Base-by-base conservation (phyloP, 2,329 filamentous ascomycete genomes). In the Macrophomina pseudophaseolina region DNA sequence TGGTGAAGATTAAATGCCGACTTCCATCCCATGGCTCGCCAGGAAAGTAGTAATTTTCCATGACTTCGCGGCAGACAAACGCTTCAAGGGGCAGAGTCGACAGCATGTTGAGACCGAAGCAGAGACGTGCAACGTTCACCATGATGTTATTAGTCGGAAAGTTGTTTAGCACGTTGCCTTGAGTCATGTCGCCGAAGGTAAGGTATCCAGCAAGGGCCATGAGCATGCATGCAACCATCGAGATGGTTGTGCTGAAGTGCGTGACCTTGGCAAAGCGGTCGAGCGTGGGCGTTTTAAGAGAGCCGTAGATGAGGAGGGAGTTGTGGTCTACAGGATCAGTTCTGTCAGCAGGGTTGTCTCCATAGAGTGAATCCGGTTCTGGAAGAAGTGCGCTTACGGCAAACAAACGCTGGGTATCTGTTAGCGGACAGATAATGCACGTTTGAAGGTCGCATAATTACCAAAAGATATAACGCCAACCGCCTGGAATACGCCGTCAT, bases 71-170 rank as follows among this genome's bases (percentile, higher is more conserved):
- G 80, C 95, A 99, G 65, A 99, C 95, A 78, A 99, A 99, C 16
- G 93, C 94, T 83, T 99, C 95, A 68, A 99, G 89, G 0, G 95
- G 95, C 42, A 99, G 84, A 1, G 95, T 98, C 14, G 95, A 97
- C 73, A 99, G 88, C 95, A 99, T 99, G 84, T 99, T 99, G 71
- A 99, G 86, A 1, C 95, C 95, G 76, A 99, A 98, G 80, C 93
- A 97, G 82, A 99, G 86, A 64, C 95, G 90, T 28, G 95, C 95
- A 67, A 99, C 86, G 79, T 97, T 98, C 75, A 98, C 93, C 88
- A 98, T 90, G 72, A 90, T 85, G 79, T 97, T 98, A 80, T 96
- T 89, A 23, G 89, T 84, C 1, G 94, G 91, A 75, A 99, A 98
- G 81, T 99, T 99, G 84, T 99, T 99, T 73, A 99, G 88, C 63